These are phyloP conservation scores for Tephrocybe rancida DNA, from an alignment of 768 basidiomycete species.

Conservation along the genomic window DNA sequence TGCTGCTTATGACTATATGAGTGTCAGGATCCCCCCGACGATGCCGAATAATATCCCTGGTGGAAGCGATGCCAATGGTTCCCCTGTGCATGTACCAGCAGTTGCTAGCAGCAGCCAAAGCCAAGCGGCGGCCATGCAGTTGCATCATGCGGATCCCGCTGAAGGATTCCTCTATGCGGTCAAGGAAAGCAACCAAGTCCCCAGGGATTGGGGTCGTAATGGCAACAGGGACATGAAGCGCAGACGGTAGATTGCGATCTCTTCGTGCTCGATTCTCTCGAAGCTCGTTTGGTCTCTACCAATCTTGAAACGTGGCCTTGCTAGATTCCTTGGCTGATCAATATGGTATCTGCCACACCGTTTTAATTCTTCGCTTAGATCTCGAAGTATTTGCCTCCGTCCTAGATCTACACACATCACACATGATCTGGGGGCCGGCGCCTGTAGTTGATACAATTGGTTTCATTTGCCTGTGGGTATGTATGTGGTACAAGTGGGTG, in stretches of 20 bases:
- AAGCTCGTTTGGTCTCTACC: background rate
- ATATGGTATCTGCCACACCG: background rate
- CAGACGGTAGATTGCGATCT: conserved; percentile 14
- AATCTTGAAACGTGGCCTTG: background rate
- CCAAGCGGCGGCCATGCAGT: conserved; percentile 7
- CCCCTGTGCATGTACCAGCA: background rate
- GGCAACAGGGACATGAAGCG: conserved; percentile 24
- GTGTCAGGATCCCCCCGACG: conserved; percentile 37
- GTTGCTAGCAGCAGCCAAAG: background rate
- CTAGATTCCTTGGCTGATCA: background rate
- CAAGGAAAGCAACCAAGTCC: background rate
- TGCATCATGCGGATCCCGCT: conserved; percentile 23
- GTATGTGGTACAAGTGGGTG: background rate
- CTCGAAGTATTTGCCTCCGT: background rate
- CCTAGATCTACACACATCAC: background rate
- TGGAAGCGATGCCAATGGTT: background rate
- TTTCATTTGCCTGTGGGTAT: background rate
- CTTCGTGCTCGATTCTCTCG: background rate
- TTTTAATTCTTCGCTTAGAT: background rate
- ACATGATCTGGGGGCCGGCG: background rate
- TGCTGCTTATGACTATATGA: conserved; percentile 63
- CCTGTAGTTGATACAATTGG: conserved; percentile 1
- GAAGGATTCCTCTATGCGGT: conserved; percentile 23
- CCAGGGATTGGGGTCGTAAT: conserved; percentile 10
- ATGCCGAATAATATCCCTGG: background rate